These are phyloP conservation scores for Spathaspora gorwiae DNA, from an alignment of 805 yeast genomes.

Conservation along the genomic window DNA sequence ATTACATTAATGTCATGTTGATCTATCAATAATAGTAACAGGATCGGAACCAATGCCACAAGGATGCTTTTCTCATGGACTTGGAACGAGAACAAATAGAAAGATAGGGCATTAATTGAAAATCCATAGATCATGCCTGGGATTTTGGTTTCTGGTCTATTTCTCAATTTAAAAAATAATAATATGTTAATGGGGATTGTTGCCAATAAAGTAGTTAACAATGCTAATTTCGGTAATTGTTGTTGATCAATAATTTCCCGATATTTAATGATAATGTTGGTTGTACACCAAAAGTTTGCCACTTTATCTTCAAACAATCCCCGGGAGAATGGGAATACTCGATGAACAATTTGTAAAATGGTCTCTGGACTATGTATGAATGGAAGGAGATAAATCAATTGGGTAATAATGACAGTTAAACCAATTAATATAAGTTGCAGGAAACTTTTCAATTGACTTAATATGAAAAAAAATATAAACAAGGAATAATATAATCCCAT, in stretches of 20 bases:
- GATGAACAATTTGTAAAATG: constrained; percentile 45
- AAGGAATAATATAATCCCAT: constrained; percentile 95
- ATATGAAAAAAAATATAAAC: constrained; percentile 72
- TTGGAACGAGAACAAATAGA: constrained; percentile 87
- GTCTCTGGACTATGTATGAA: constrained; percentile 38
- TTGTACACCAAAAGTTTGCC: constrained; percentile 96
- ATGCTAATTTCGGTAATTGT: constrained; percentile 57
- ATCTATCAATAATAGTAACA: constrained; percentile 56
- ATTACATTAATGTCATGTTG: constrained; percentile 64
- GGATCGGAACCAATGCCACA: constrained; percentile 81
- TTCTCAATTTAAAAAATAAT: constrained; percentile 33
- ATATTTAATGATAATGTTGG: constrained; percentile 74
- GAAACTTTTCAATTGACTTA: constrained; percentile 47
- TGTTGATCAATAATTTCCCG: constrained; percentile 47
- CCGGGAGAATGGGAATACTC: constrained; percentile 88
- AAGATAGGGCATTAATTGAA: constrained; percentile 79
- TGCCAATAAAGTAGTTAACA: constrained; percentile 45
- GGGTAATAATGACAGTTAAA: constrained; percentile 54
- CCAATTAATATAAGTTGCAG: constrained; percentile 60
- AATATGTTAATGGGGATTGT: constrained; percentile 28
- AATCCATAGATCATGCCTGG: constrained; percentile 55
- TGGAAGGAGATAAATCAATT: constrained; percentile 54
- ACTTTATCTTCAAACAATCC: constrained; percentile 97
- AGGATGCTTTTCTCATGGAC: constrained; percentile 93
- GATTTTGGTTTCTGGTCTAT: constrained; percentile 6